phyloP scores from a whole-genome alignment of 129 eudicot genomes.

The Cynara cardunculus region DNA sequence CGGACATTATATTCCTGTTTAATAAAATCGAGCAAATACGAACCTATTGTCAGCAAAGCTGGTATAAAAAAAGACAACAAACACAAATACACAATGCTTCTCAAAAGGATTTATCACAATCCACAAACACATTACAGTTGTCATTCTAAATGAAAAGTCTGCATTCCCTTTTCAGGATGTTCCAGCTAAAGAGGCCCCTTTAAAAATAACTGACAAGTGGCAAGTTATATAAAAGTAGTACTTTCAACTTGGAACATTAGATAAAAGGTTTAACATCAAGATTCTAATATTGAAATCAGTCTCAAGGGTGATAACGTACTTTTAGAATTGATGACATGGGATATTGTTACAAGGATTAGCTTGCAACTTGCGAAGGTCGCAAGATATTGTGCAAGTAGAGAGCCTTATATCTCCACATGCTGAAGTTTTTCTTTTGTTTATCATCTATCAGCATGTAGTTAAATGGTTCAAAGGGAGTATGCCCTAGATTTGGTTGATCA shows the following conservation, averaged over 20 bases:
- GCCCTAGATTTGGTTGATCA: neutral
- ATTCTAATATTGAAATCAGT: neutral
- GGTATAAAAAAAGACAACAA: neutral
- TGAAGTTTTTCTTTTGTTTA: neutral
- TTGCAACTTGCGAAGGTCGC: neutral
- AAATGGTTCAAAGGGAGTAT: neutral
- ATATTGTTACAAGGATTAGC: neutral
- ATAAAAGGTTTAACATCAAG: neutral
- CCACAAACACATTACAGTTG: neutral
- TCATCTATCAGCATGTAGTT: neutral
- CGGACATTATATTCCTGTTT: conserved; percentile 87
- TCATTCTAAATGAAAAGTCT: neutral
- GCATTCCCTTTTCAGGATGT: neutral
- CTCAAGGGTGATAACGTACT: neutral
- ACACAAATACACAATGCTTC: neutral
- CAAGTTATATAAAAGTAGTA: neutral
- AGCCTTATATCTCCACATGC: neutral
- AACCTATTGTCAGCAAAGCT: neutral
- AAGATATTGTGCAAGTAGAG: neutral
- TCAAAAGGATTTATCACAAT: neutral
- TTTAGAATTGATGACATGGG: neutral
- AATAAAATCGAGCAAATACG: conserved; percentile 2
- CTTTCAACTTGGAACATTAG: neutral
- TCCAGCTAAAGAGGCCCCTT: conserved; percentile 8
- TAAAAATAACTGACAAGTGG: neutral